Percentiles rank a stretch among this genome's conserved stretches.
phyloP scores from a whole-genome alignment of 2,329 filamentous ascomycete genomes.

The Cladosporium sphaerospermum region DNA sequence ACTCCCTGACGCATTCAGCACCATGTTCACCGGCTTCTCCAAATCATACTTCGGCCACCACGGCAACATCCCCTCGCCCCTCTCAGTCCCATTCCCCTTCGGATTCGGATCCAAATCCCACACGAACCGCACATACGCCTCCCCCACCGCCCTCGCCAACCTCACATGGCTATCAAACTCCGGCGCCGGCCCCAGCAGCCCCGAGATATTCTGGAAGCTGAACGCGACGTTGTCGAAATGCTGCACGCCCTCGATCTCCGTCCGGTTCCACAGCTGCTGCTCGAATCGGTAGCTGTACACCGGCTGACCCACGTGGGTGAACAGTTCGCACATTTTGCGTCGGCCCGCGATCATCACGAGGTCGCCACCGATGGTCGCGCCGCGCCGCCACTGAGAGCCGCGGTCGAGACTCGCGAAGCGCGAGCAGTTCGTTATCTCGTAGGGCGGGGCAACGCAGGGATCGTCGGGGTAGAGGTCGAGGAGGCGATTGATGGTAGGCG shows the following conservation, averaged over 20 bases:
- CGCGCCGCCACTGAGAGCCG: slow-evolving; percentile 42
- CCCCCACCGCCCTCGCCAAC: slow-evolving; percentile 31
- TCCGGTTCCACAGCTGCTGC: slow-evolving; percentile 39
- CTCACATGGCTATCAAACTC: slow-evolving; percentile 34
- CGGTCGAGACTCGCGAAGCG: slow-evolving; percentile 24
- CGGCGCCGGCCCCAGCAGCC: slow-evolving; percentile 42
- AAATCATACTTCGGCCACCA: slow-evolving; percentile 40
- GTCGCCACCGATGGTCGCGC: slow-evolving; percentile 42
- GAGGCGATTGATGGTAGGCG: slow-evolving; percentile 39
- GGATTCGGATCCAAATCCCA: slow-evolving; percentile 40
- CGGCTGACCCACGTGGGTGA: slow-evolving; percentile 18
- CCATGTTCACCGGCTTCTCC: slow-evolving; percentile 38
- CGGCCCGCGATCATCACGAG: slow-evolving; percentile 45
- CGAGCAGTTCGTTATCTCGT: slow-evolving; percentile 23
- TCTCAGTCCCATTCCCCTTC: slow-evolving; percentile 13
- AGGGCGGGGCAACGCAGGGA: slow-evolving; percentile 43
- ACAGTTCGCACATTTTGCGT: slow-evolving; percentile 41
- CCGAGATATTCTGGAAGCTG: slow-evolving; percentile 47
- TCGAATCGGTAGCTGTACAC: slow-evolving; percentile 49
- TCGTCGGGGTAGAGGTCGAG: slow-evolving; percentile 46
- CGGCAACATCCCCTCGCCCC: slow-evolving; percentile 27
- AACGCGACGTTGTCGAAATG: slow-evolving; percentile 48
- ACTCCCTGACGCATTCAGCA: slow-evolving; percentile 39
- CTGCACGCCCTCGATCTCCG: slow-evolving; percentile 37
- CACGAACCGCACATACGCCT: slow-evolving; percentile 42